Evolutionary conservation across 345 rosid genomes (phyloP), one percentile per base, ranked within the genome.

Genomic region (Microcos paniculata): DNA sequence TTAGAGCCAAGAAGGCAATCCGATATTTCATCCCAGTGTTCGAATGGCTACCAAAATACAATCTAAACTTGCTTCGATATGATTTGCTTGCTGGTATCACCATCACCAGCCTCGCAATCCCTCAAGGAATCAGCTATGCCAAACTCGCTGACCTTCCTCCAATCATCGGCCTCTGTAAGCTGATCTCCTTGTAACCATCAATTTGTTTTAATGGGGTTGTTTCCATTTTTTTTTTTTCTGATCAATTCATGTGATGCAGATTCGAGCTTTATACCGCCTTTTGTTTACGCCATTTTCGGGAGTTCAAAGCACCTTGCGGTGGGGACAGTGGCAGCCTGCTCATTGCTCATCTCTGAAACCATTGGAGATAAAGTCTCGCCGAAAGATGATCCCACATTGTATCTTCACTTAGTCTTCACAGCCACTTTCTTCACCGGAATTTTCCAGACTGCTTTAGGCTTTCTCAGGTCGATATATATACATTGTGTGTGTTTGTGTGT

Each of bases 111-210:
- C 94, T 94, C 21, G 98, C 98, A 21, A 91, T 94, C 58, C 98
- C 98, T 67, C 98, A 95, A 70, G 99, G 99, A 16, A 95, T 92
- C 76, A 95, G 99, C 75, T 95, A 95, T 69, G 99, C 98, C 15
- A 95, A 90, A 80, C 99, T 95, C 59, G 98, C 88, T 13, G 43
- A 77, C 10, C 10, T 95, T 71, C 94, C 98, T 77, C 97, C 97
- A 4, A 89, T 95, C 74, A 81, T 88, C 57, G 99, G 99, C 84
- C 88, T 95, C 7, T 92, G 95, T 95, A 78, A 83, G 95, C 28
- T 23, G n/a, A 30, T 12, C 33, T 40, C 35, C 8, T 23, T 21
- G n/a, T n/a, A n/a, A n/a, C n/a, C 6, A 0, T 35, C 40, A 0
- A 7, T 35, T 35, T 35, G 40, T 35, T 35, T 35, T 3, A 35